Base-by-base conservation (phyloP, 768 basidiomycete species). In the Agaricus blazei region DNA sequence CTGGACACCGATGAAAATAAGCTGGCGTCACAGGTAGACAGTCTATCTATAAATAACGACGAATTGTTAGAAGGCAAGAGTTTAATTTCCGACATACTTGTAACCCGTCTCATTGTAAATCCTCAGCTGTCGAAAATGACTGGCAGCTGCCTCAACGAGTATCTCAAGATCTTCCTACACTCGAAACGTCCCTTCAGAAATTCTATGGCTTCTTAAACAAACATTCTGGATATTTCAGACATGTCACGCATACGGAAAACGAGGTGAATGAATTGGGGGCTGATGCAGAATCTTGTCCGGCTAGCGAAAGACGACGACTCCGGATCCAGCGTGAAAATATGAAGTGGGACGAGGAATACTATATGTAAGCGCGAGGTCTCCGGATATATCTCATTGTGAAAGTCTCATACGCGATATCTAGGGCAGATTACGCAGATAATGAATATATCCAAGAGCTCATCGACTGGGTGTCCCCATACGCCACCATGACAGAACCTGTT, bases 301-400 rank as follows among this genome's bases (percentile, higher is more conserved):
- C 63, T 11, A 64, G 68, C 3, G 83, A 86, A 59, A 78, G 90
- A 37, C 75, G 82, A 28, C 60, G 57, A 41, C 74, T 72, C 56
- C 79, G 90, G 47, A 59, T 82, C 9, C 66, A 70, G 52, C 84
- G 83, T 58, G 91, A 93, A 66, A 75, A 92, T 38, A 74, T 78
- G 29, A 92, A 91, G 68, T 94, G 85, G 80, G 85, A 93, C 61
- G 84, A 83, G 62, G 90, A 92, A 62, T 75, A 93, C 70, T 93
- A 93, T 65, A 85, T 91, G 91, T 91, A 68, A 51, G 53, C 12
- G 24, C 41, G 19, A 29, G 14, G 34, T 24, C 38, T 44, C 47
- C 41, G 34, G 5, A 34, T 11, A 34, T 34, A 23, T 28, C 42
- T 19, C 24, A 49, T 48, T 44, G 19, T 19, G 50, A 27, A 56